These are phyloP conservation scores for Epichloe elymi DNA, from an alignment of 2,329 filamentous ascomycete species.

Conservation along the genomic window DNA sequence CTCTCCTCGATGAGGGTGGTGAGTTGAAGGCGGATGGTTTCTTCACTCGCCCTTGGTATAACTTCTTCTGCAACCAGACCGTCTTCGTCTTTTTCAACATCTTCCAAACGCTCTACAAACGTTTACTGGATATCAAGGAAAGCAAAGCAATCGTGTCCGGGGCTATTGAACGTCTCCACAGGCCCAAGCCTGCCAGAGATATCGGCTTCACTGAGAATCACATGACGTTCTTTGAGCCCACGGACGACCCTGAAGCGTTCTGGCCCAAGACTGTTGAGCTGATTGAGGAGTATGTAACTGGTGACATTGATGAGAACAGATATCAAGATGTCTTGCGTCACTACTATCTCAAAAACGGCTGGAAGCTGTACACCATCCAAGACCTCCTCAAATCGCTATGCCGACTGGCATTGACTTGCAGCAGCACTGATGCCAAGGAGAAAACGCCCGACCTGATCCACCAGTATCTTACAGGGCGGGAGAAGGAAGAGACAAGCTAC, in stretches of 20 bases:
- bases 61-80: constrained; percentile 81
- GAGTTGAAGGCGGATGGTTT: constrained; percentile 65
- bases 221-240: constrained; percentile 60
- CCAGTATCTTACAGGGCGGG: constrained; percentile 70
- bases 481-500: constrained; percentile 75
- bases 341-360: constrained; percentile 82
- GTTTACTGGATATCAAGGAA: constrained; percentile 72
- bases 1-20: constrained; percentile 42
- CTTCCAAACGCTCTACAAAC: constrained; percentile 80
- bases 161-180: constrained; percentile 60
- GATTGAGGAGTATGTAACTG: constrained; percentile 74
- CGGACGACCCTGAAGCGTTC: constrained; percentile 52
- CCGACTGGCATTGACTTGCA: constrained; percentile 70
- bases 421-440: constrained; percentile 77
- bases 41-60: constrained; percentile 69
- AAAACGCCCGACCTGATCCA: constrained; percentile 85
- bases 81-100: constrained; percentile 93
- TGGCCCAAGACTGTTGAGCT: constrained; percentile 78
- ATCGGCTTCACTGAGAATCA: constrained; percentile 72
- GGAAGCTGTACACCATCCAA: constrained; percentile 86
- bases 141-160: constrained; percentile 60
- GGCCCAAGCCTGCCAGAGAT: constrained; percentile 67
- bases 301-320: constrained; percentile 66
- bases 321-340: constrained; percentile 86
- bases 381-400: constrained; percentile 74